Evolutionary conservation across 2,329 filamentous ascomycete species (phyloP).

Genomic region (Aureobasidium namibiae): DNA sequence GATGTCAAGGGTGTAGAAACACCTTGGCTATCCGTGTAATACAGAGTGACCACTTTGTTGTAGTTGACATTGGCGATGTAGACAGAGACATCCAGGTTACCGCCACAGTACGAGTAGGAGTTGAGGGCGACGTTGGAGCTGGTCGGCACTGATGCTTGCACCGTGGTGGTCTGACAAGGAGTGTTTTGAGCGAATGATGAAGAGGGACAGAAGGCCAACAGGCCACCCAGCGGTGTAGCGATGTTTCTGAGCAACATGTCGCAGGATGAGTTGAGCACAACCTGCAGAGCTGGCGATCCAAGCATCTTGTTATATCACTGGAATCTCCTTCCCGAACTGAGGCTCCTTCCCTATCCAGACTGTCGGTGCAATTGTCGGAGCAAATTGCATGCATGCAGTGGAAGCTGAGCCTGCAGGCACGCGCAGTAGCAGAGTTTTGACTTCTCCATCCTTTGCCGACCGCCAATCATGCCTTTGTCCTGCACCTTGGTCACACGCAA

Average conservation of each 20-base stretch:
- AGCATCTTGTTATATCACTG: constrained; percentile 6
- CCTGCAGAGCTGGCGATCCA: neutral
- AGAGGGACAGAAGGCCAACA: constrained; percentile 6
- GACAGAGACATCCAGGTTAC: constrained; percentile 20
- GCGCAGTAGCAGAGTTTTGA: constrained; percentile 3
- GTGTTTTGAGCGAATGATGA: constrained; percentile 15
- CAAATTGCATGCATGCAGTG: constrained; percentile 1
- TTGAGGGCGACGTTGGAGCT: constrained; percentile 20
- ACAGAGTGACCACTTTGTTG: constrained; percentile 25
- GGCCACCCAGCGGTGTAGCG: neutral
- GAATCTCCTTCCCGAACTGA: neutral
- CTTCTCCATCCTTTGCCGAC: neutral
- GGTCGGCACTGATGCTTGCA: constrained; percentile 16
- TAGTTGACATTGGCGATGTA: constrained; percentile 26
- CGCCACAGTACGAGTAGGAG: constrained; percentile 26
- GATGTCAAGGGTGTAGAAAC: constrained; percentile 24
- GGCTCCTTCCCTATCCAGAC: neutral
- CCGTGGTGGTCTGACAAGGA: constrained; percentile 19
- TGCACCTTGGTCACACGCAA: constrained; percentile 8
- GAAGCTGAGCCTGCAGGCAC: neutral
- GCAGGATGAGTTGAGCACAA: constrained; percentile 8
- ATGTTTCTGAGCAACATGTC: constrained; percentile 9
- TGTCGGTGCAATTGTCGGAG: neutral
- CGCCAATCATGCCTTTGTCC: constrained; percentile 9
- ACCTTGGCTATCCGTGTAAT: constrained; percentile 23